Conservation (phyloP, 768 basidiomycete genomes). For the Pleurotus salmoneostramineus region DNA sequence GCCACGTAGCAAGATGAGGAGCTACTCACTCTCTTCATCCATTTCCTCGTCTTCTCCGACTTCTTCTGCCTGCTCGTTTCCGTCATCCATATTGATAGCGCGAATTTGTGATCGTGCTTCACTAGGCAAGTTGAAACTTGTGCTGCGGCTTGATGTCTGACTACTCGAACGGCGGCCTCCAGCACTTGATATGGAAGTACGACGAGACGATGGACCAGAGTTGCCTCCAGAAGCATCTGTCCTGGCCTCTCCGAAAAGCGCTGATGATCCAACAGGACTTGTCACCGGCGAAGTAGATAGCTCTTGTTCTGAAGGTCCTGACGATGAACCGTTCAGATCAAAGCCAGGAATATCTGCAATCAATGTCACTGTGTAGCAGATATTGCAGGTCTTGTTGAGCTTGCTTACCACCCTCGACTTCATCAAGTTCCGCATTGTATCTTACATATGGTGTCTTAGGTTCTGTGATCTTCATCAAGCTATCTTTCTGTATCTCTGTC, state of each 20-base stretch:
- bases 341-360: constrained; percentile 78
- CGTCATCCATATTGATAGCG: constrained; percentile 28
- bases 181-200: constrained; percentile 68
- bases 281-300: constrained; percentile 29
- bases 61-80: constrained; percentile 60
- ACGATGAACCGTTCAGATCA: constrained; percentile 40
- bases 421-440: constrained; percentile 85
- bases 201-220: constrained; percentile 68
- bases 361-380: background rate
- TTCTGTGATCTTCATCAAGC: constrained; percentile 97
- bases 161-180: constrained; percentile 57
- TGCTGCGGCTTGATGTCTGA: constrained; percentile 71
- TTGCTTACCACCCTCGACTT: constrained; percentile 75
- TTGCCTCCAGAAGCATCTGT: constrained; percentile 33
- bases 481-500: constrained; percentile 93
- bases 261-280: constrained; percentile 30
- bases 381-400: background rate
- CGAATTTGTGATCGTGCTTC: constrained; percentile 62
- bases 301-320: background rate
- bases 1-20: background rate
- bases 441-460: constrained; percentile 96
- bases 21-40: constrained; percentile 78
- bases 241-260: constrained; percentile 42
- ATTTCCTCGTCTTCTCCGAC: constrained; percentile 77
- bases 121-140: constrained; percentile 76